Conservation (phyloP, 768 basidiomycete genomes). For the Trametes villosa region DNA sequence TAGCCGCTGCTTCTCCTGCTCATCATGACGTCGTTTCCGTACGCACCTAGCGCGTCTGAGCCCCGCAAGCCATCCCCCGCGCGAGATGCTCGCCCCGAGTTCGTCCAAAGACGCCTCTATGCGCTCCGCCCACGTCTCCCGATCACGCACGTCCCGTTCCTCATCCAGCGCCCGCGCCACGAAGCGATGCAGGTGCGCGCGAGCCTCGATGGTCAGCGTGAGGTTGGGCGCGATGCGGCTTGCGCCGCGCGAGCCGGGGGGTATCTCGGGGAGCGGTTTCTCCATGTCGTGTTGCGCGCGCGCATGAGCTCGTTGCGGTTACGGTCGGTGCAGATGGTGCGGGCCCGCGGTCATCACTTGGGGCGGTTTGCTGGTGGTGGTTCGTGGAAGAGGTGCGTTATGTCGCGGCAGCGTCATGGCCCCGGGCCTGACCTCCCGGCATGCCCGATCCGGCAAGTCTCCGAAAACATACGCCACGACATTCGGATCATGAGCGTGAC, state of each 20-base stretch:
- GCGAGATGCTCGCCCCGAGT: conserved; percentile 43
- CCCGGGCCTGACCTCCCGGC: background rate
- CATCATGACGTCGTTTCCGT: conserved; percentile 30
- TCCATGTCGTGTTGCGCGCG: conserved; percentile 2
- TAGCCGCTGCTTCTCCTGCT: conserved; percentile 30
- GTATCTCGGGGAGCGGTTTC: conserved; percentile 35
- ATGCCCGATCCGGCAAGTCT: background rate
- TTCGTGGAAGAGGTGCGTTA: background rate
- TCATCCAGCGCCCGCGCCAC: conserved; percentile 32
- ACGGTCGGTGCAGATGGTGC: background rate
- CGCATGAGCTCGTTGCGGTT: background rate
- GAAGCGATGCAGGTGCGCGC: conserved; percentile 33
- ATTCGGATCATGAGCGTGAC: no score
- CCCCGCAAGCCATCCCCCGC: conserved; percentile 53
- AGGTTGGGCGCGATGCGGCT: conserved; percentile 4
- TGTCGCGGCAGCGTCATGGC: conserved; percentile 4
- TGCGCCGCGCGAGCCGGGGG: conserved; percentile 1
- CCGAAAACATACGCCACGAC: background rate
- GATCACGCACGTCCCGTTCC: conserved; percentile 17
- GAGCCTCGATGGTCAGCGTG: conserved; percentile 30
- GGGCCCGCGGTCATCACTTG: no score
- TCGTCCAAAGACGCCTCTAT: conserved; percentile 54
- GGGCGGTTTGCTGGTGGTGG: conserved; percentile 9
- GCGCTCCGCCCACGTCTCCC: conserved; percentile 48
- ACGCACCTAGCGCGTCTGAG: conserved; percentile 43